Evolutionary conservation across 2,329 filamentous ascomycete genomes (phyloP), one percentile per base, ranked within the genome.

Genomic region (Colletotrichum godetiae): DNA sequence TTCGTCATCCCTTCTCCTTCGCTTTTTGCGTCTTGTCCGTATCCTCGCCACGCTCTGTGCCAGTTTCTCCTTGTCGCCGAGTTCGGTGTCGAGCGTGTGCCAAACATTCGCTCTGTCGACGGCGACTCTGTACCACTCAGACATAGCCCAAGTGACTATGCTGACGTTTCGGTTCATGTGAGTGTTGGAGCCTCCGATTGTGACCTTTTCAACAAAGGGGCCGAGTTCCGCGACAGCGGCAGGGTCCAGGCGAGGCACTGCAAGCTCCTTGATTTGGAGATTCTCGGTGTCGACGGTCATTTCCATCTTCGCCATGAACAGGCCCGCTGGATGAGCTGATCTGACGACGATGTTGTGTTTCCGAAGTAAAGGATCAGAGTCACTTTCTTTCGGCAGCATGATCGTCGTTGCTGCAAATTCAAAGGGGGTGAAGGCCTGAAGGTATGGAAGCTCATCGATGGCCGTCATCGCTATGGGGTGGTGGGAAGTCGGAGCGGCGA

Each of bases 371-470:
- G 84, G 82, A 7, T 76, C 77, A 2, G 77, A 73, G 7, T 79
- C 56, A 0, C 70, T 67, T 19, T 76, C 75, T 33, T 76, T 77
- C 0, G 88, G 85, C 2, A 89, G 77, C 0, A 88, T 80, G 0
- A 85, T 82, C 15, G 91, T 84, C 0, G 82, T 86, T 0, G 91
- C 92, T 0, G 86, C 86, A 70, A 93, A 91, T 0, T 85, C 85
- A 15, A 97, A 86, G 0, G 92, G 90, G 0, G 90, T 93, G 77
- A 97, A 95, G 10, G 92, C 86, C 58, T 92, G 89, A 0, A 95
- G 86, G 75, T 92, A 95, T 0, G 92, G 90, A 2, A 93, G 82
- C 62, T 93, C 90, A 73, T 95, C 90, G 0, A 87, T 84, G 1
- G 92, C 86, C 0, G 89, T 86, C 82, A 95, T 86, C 1, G 86